phyloP scores from a whole-genome alignment of 179 eudicot species.

The Camellia oleifera region DNA sequence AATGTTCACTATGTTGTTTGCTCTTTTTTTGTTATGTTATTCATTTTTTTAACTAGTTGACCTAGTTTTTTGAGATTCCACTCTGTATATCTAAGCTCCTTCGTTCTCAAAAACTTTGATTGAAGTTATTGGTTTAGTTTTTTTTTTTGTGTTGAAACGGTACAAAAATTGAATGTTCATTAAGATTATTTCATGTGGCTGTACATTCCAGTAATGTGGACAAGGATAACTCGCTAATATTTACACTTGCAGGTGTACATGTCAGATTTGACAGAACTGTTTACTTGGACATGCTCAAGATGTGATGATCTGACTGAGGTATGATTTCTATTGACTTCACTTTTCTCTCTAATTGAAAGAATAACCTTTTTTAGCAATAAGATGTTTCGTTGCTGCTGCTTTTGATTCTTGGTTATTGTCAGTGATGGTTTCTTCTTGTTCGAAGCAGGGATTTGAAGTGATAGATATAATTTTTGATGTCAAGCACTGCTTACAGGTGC shows the following conservation, averaged over 20 bases:
- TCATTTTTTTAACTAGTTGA: constrained; percentile 4
- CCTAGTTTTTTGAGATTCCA: background rate
- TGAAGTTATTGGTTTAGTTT: background rate
- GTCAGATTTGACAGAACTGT: constrained; percentile 88
- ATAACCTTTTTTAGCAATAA: background rate
- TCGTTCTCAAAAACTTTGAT: background rate
- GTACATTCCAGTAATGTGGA: constrained; percentile 4
- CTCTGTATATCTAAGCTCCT: background rate
- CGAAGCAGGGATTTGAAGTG: constrained; percentile 79
- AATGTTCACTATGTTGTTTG: background rate
- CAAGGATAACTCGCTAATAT: background rate
- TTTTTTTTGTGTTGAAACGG: background rate
- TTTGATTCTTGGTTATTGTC: background rate
- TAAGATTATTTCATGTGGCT: background rate
- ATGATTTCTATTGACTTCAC: background rate
- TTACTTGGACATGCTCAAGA: constrained; percentile 94
- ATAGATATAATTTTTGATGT: constrained; percentile 91
- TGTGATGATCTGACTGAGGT: constrained; percentile 80
- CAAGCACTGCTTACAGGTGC: constrained; percentile 85
- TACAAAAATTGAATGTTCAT: background rate
- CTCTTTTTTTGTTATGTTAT: background rate
- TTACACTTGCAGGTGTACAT: constrained; percentile 69
- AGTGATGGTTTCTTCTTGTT: background rate
- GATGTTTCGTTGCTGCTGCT: background rate
- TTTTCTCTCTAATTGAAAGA: background rate